Evolutionary conservation across 106 monocot genomes (phyloP).

Genomic region (Xerophyta viscosa): DNA sequence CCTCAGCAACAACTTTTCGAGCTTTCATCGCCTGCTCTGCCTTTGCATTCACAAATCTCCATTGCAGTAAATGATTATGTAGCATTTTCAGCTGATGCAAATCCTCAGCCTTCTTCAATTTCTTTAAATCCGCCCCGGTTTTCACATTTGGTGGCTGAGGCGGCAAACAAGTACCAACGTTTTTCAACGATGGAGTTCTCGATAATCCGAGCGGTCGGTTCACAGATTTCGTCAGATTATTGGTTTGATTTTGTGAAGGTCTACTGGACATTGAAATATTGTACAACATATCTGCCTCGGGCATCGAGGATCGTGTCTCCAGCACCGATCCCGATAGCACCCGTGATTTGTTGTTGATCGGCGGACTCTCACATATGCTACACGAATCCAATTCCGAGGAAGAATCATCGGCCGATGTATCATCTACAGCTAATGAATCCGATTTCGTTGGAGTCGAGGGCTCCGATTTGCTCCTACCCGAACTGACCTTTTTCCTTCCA

Average conservation of each 20-base stretch:
- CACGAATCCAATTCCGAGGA: slow-evolving; percentile 25
- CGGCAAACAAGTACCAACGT: slow-evolving; percentile 13
- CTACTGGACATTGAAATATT: slow-evolving; percentile 25
- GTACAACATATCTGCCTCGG: slow-evolving; percentile 33
- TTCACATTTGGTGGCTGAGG: slow-evolving; percentile 12
- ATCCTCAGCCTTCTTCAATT: slow-evolving; percentile 58
- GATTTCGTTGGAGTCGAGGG: not conserved
- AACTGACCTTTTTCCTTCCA: not conserved
- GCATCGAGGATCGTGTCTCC: slow-evolving; percentile 57
- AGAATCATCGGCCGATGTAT: slow-evolving; percentile 15
- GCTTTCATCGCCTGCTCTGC: slow-evolving; percentile 18
- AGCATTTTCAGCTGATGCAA: slow-evolving; percentile 46
- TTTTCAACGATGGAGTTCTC: slow-evolving; percentile 8
- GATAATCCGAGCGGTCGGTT: not conserved
- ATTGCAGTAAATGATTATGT: slow-evolving; percentile 51
- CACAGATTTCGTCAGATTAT: not conserved
- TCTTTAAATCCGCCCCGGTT: slow-evolving; percentile 26
- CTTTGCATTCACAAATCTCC: slow-evolving; percentile 73
- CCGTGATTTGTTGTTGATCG: slow-evolving; percentile 19
- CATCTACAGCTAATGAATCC: not conserved
- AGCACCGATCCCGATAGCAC: slow-evolving; percentile 18
- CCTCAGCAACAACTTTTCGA: slow-evolving; percentile 39
- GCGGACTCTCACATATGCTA: slow-evolving; percentile 82
- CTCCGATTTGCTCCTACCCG: not conserved
- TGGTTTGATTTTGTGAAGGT: slow-evolving; percentile 42